A percentile compares a stretch with the other conserved stretches of the same genome.
Evolutionary conservation across 1,284 basidiomycete genomes (phyloP).

Genomic region (Peniophora sp.): DNA sequence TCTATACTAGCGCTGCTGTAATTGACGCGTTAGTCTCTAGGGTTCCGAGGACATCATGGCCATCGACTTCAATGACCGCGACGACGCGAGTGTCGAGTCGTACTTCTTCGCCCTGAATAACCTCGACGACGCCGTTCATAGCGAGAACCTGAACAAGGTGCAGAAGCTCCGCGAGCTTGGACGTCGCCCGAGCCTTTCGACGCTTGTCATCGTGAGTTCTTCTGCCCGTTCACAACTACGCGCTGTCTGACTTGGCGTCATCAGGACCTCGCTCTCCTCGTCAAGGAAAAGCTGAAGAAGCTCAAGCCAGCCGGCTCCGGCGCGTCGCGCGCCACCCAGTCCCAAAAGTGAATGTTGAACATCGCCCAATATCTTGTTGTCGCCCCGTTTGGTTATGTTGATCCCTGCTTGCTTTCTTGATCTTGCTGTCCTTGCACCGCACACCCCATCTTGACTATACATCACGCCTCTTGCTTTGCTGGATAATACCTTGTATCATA

Average conservation of each 20-base stretch:
- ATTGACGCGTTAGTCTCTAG: not conserved
- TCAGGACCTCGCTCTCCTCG: not conserved
- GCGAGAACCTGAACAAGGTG: not conserved
- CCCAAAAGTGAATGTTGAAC: not conserved
- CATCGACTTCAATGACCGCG: not conserved
- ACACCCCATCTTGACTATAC: not conserved
- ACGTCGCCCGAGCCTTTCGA: not conserved
- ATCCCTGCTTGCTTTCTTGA: not conserved
- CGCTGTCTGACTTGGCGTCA: not conserved
- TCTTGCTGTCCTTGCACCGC: not conserved
- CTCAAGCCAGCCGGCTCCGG: not conserved
- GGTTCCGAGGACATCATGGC: not conserved
- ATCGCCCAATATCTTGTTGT: not conserved
- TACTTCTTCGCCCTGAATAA: not conserved
- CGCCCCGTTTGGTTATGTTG: not conserved
- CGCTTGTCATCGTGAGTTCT: not conserved
- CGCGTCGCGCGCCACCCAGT: not conserved
- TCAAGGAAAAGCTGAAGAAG: not conserved
- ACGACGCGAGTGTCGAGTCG: not conserved
- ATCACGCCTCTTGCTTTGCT: not conserved
- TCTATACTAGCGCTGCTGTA: not conserved
- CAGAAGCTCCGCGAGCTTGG: not conserved
- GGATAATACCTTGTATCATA: not conserved
- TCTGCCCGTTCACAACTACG: not conserved
- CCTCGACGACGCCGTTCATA: not conserved